Evolutionary conservation across 2,329 filamentous ascomycete genomes (phyloP), one percentile per base, ranked within the genome.

Genomic region (Amauroascus verrucosus): DNA sequence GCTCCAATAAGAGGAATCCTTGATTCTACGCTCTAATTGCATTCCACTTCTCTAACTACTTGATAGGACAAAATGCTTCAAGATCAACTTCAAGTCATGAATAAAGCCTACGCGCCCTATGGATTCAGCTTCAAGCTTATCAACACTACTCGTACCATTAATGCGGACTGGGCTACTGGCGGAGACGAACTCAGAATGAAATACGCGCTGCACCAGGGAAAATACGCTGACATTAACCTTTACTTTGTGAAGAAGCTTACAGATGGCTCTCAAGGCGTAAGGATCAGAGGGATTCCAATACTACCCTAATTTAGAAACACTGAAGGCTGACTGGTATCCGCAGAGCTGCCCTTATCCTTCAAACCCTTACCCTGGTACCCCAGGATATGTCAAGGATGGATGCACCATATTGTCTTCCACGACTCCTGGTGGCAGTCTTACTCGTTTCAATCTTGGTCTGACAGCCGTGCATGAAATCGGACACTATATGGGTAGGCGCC

Each of bases 201-300:
- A 63, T 62, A 65, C 22, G 64, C 73, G 1, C 73, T 81, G 1
- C 76, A 78, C 20, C 67, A 72, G 54, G 79, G 79, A 49, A 74
- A 64, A 37, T 82, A 82, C 65, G 57, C 61, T 37, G 72, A 74
- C 1, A 70, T 81, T 33, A 82, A 82, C 63, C 68, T 82, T 55
- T 82, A 81, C 67, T 81, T 81, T 68, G 76, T 81, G 64, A 76
- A 75, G 30, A 70, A 80, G 53, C 70, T 81, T 5, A 59, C 54
- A 11, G 59, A 62, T 32, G 50, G 59, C 9, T 60, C 62, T 5
- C 62, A 62, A 3, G 58, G 56, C 22, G 54, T 57, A 5, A 47
- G 56, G 24, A 54, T 61, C 14, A 9, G 13, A n/a, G 22, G 32
- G 26, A 24, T 8, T 8, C 11, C 32, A 6, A 44, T 26, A n/a